These are phyloP conservation scores for Metarhizium rileyi DNA, from an alignment of 2,329 filamentous ascomycete genomes.

Conservation along the genomic window DNA sequence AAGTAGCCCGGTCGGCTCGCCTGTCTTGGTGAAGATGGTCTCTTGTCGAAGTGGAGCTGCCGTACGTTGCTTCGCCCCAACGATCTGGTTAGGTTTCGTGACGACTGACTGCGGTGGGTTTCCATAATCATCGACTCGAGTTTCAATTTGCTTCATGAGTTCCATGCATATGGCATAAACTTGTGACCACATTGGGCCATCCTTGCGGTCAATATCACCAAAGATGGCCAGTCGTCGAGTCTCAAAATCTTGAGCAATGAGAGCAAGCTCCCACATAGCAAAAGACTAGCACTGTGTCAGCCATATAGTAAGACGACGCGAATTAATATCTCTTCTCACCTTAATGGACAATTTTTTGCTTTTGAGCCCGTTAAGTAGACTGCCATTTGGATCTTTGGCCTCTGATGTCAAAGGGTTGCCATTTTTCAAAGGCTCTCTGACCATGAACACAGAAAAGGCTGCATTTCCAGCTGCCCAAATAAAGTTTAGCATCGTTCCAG, in stretches of 20 bases:
- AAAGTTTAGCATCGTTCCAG: conserved; percentile 57
- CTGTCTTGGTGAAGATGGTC: conserved; percentile 32
- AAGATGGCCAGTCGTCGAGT: conserved; percentile 75
- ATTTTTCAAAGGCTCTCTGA: conserved; percentile 73
- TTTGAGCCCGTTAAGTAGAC: conserved; percentile 72
- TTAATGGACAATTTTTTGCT: conserved; percentile 71
- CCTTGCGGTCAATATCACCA: conserved; percentile 74
- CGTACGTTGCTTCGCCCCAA: conserved; percentile 24
- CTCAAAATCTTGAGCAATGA: conserved; percentile 66
- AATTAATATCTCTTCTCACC: conserved; percentile 31
- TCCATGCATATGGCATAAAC: conserved; percentile 60
- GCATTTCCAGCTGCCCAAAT: conserved; percentile 71
- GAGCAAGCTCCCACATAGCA: conserved; percentile 81
- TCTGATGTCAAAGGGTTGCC: conserved; percentile 74
- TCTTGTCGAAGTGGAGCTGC: conserved; percentile 34
- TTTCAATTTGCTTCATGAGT: conserved; percentile 56
- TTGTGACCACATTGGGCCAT: conserved; percentile 74
- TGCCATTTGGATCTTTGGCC: conserved; percentile 86
- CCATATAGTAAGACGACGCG: not conserved
- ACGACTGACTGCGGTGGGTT: conserved; percentile 29
- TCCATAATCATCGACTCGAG: conserved; percentile 54
- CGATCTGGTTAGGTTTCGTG: conserved; percentile 17
- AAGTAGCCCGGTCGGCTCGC: conserved; percentile 27
- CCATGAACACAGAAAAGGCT: conserved; percentile 72
- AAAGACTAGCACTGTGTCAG: conserved; percentile 47